Evolutionary conservation across 495 filamentous ascomycete genomes (phyloP).

Genomic region (Aspergillus ellipticus): DNA sequence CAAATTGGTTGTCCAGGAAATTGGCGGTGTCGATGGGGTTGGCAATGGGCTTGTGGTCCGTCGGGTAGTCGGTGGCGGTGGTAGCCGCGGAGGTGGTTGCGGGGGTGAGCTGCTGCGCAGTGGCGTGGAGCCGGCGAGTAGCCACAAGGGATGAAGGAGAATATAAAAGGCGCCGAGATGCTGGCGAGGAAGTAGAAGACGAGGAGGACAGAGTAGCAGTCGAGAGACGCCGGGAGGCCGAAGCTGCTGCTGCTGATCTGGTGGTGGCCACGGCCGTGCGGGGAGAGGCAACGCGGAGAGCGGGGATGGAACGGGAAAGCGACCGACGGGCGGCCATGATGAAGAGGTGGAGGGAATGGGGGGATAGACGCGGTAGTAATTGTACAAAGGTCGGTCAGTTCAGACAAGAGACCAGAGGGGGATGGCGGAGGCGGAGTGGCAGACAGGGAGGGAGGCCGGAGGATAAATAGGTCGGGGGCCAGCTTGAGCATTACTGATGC

Average conservation of each 20-base stretch:
- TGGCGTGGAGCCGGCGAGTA: conserved; percentile 51
- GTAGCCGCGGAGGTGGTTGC: conserved; percentile 53
- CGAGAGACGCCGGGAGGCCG: conserved; percentile 27
- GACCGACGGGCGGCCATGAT: conserved; percentile 47
- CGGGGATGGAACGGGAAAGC: conserved; percentile 39
- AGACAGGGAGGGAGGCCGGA: neutral
- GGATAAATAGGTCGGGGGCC: neutral
- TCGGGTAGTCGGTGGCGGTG: conserved; percentile 70
- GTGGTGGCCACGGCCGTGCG: conserved; percentile 31
- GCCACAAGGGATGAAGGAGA: conserved; percentile 26
- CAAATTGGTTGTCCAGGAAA: conserved; percentile 90
- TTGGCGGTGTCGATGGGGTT: conserved; percentile 77
- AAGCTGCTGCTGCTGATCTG: conserved; percentile 18
- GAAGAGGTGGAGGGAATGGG: conserved; percentile 8
- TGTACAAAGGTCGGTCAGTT: neutral
- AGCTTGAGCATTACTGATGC: too few relatives aligned
- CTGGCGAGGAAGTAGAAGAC: conserved; percentile 19
- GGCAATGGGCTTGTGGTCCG: conserved; percentile 73
- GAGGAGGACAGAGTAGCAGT: conserved; percentile 20
- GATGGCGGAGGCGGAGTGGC: neutral
- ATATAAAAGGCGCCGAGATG: conserved; percentile 10
- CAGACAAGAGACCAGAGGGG: neutral
- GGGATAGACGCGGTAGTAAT: neutral
- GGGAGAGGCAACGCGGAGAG: conserved; percentile 43
- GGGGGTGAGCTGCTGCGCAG: conserved; percentile 54